Conservation (phyloP, 164 flowering plant genomes). For the Vitis rotundifolia region DNA sequence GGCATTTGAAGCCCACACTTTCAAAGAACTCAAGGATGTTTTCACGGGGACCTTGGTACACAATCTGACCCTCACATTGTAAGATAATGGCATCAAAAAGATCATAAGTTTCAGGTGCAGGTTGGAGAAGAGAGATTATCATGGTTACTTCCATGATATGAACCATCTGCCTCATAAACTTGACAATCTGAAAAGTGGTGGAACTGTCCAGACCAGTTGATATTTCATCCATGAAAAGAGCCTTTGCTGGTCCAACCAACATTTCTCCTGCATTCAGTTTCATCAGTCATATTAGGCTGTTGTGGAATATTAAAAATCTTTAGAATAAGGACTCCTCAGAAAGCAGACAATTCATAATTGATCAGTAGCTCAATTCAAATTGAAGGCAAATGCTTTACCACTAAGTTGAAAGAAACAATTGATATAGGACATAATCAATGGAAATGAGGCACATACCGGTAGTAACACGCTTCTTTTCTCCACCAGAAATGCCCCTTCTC, state of each 20-base stretch:
- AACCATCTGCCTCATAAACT: conserved; percentile 59
- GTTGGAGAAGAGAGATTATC: conserved; percentile 67
- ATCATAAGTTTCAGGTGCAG: conserved; percentile 65
- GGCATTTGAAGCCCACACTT: conserved; percentile 57
- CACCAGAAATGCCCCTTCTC: conserved; percentile 69
- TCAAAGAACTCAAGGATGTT: conserved; percentile 56
- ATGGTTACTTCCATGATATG: conserved; percentile 60
- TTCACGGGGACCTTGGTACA: conserved; percentile 50
- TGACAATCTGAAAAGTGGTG: conserved; percentile 63
- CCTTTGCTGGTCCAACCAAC: conserved; percentile 73
- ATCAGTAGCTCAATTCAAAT: neutral
- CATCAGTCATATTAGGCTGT: neutral
- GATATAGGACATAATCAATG: too few species aligned
- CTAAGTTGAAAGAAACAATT: too few species aligned
- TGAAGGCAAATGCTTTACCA: neutral
- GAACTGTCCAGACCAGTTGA: conserved; percentile 79
- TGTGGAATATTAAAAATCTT: neutral
- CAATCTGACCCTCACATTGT: conserved; percentile 54
- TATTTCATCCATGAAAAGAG: conserved; percentile 68
- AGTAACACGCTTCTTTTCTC: conserved; percentile 58
- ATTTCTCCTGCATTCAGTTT: conserved; percentile 49
- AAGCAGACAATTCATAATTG: neutral
- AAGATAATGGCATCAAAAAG: conserved; percentile 67
- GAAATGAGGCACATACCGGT: conserved; percentile 31
- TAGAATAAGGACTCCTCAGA: neutral